A percentile compares a stretch with the other conserved stretches of the same genome.
phyloP scores from a whole-genome alignment of 2,329 filamentous ascomycete species.

The Aspergillus tamarii region DNA sequence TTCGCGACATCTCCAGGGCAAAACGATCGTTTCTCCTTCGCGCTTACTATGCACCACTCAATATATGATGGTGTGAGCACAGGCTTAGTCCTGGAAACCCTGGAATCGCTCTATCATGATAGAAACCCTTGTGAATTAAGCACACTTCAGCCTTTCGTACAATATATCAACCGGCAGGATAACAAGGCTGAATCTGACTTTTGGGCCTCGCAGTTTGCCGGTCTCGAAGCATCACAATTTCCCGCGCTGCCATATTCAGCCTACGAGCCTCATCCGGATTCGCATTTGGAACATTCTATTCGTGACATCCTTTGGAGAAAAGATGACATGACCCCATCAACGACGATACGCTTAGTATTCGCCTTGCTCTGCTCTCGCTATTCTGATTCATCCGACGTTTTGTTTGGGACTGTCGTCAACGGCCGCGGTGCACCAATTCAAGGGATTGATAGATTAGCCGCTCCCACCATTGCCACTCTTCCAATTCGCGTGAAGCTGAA shows the following conservation, averaged over 20 bases:
- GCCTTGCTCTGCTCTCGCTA: conserved; percentile 39
- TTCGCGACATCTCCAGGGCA: neutral
- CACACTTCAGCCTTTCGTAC: neutral
- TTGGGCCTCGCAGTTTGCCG: conserved; percentile 8
- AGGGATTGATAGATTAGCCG: conserved; percentile 42
- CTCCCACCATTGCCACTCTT: conserved; percentile 13
- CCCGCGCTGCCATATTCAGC: conserved; percentile 3
- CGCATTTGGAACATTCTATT: conserved; percentile 2
- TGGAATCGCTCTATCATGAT: neutral
- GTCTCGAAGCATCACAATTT: conserved; percentile 3
- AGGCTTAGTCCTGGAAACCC: neutral
- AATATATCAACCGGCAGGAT: neutral
- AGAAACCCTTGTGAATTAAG: neutral
- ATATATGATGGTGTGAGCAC: neutral
- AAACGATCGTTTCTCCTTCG: neutral
- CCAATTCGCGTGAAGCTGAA: conserved; percentile 19
- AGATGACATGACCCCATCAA: conserved; percentile 24
- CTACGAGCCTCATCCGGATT: conserved; percentile 2
- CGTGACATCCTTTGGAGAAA: neutral
- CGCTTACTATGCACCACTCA: conserved; percentile 1
- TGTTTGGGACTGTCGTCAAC: conserved; percentile 46
- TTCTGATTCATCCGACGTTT: conserved; percentile 39
- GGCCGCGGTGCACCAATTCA: conserved; percentile 43
- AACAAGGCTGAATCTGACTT: conserved; percentile 1
- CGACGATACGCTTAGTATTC: conserved; percentile 42